Evolutionary conservation across 441 rosid genomes (phyloP).

Genomic region (Manihot esculenta): DNA sequence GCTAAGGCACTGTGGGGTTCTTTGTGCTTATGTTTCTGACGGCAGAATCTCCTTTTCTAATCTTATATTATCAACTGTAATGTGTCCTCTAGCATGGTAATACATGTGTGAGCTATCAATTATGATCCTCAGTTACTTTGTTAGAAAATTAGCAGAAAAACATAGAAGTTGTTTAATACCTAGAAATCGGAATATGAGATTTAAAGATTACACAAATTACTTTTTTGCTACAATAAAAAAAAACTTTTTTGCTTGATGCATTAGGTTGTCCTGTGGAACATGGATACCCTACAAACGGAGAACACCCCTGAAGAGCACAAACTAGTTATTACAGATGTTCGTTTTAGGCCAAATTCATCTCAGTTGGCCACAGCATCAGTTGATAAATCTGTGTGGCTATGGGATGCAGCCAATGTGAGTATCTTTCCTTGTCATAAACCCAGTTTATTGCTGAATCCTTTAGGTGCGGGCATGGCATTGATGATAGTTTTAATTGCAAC

Average conservation of each 20-base stretch:
- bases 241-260: too few relatives aligned
- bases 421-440: conserved; percentile 15
- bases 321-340: conserved; percentile 59
- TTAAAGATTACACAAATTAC: conserved; percentile 7
- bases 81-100: background rate
- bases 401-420: conserved; percentile 69
- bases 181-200: background rate
- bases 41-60: background rate
- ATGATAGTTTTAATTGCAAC: background rate
- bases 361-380: conserved; percentile 64
- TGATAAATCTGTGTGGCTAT: conserved; percentile 62
- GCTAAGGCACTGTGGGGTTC: background rate
- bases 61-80: background rate
- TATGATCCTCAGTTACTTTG: conserved; percentile 6
- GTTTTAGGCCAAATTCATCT: conserved; percentile 65
- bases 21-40: background rate
- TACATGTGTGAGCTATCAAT: background rate
- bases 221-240: too few relatives aligned
- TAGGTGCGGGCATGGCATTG: background rate
- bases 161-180: background rate
- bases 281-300: conserved; percentile 62
- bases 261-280: conserved; percentile 71
- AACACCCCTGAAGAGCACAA: conserved; percentile 62
- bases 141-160: background rate
- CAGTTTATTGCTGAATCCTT: background rate